Base-by-base conservation (phyloP, 176 grass and related monocot species). In the Musa acuminata region DNA sequence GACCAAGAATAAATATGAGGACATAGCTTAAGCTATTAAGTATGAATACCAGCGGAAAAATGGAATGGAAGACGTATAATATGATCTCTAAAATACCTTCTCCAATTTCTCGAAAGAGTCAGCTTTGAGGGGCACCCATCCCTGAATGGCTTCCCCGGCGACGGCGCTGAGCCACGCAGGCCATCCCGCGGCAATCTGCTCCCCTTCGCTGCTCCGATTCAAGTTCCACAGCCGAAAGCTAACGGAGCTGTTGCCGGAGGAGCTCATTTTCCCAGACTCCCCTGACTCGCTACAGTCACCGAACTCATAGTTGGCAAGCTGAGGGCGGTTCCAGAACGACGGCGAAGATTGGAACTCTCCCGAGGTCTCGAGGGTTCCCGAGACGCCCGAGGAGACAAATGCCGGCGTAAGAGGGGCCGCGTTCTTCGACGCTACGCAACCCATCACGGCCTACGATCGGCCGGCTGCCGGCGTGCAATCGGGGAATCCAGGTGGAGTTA, bases 131-230 rank as follows among this genome's bases (percentile, higher is more conserved):
- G 96, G 96, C 7, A 91, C 64, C 96, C 88, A 95, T 1, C 96
- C 96, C 8, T 95, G 91, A 49, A 99, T 87, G n/a, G 91, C 96
- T 88, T 99, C 96, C 35, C 89, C 96, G 13, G 96, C 96, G 13
- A 91, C 88, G 24, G 88, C 11, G 80, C 85, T 99, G 27, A 99
- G 81, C 96, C 96, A 99, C 51, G 76, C 55, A 25, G 96, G 91
- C 91, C 96, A 99, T 53, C 96, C 91, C 0, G 96, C 91, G 0
- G 91, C 91, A 12, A 74, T 81, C 50, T 88, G 90, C 86, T 99
- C 96, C 8, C 80, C 83, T 66, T 81, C 82, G 49, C 85, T 53
- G 80, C 82, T 77, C 9, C 76, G 80, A 71, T 83, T 83, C 74
- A 87, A 43, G 77, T 81, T 85, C 20, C 86, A 73, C 19, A 79